phyloP scores from a whole-genome alignment of 1,284 basidiomycete genomes.

The Cutaneotrichosporon daszewskae region DNA sequence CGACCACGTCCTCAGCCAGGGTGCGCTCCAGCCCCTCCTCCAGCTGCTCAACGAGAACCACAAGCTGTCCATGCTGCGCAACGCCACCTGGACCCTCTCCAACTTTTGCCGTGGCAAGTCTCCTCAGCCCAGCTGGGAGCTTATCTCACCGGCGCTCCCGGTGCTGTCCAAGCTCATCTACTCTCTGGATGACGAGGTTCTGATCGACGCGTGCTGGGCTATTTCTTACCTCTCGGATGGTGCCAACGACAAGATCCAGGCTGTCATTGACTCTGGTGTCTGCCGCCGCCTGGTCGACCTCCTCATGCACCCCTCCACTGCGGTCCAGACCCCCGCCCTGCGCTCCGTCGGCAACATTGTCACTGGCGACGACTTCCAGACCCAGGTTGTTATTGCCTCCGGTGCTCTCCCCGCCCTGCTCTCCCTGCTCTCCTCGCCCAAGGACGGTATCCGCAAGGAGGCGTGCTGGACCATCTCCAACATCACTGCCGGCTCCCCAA shows the following conservation, averaged over 20 bases:
- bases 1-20: slow-evolving; percentile 64
- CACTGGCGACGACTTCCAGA: slow-evolving; percentile 97
- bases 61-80: slow-evolving; percentile 94
- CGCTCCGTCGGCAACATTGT: slow-evolving; percentile 99
- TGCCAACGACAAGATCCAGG: slow-evolving; percentile 99
- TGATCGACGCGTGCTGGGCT: slow-evolving; percentile 99
- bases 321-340: slow-evolving; percentile 96
- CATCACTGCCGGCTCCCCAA: slow-evolving; percentile 92
- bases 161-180: slow-evolving; percentile 98
- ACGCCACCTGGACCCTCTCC: slow-evolving; percentile 96
- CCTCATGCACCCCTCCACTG: slow-evolving; percentile 93
- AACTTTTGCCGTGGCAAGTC: slow-evolving; percentile 97
- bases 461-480: slow-evolving; percentile 99
- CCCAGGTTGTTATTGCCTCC: slow-evolving; percentile 95
- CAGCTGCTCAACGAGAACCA: slow-evolving; percentile 58
- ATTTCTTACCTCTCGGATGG: slow-evolving; percentile 99
- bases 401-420: slow-evolving; percentile 91
- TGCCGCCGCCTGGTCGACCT: slow-evolving; percentile 96
- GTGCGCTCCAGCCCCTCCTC: slow-evolving; percentile 53
- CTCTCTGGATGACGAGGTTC: slow-evolving; percentile 96
- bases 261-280: slow-evolving; percentile 97
- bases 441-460: slow-evolving; percentile 85
- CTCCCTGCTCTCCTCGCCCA: slow-evolving; percentile 84
- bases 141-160: slow-evolving; percentile 91
- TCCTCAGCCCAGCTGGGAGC: slow-evolving; percentile 90